A percentile compares a stretch with the other conserved stretches of the same genome.
These are phyloP conservation scores for Aspergillus panamensis DNA, from an alignment of 495 filamentous ascomycete genomes.

Conservation along the genomic window DNA sequence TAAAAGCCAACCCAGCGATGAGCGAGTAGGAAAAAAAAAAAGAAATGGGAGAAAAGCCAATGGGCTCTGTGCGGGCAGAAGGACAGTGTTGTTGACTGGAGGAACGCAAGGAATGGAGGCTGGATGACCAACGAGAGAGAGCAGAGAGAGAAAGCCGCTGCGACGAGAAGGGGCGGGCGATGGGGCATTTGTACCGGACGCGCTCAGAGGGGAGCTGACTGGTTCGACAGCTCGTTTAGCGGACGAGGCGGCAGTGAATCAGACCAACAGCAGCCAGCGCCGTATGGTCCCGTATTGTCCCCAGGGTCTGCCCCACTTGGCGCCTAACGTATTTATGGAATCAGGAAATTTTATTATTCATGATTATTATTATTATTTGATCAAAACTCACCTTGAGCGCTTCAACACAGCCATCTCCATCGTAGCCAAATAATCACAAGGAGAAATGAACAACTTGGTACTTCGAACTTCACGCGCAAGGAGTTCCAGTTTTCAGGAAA, in stretches of 20 bases:
- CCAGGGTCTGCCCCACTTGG: constrained; percentile 20
- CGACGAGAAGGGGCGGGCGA: constrained; percentile 41
- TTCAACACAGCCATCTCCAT: neutral
- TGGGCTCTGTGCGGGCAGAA: constrained; percentile 29
- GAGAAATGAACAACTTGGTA: no score
- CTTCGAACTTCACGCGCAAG: no score
- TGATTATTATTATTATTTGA: constrained; percentile 6
- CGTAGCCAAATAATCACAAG: no score
- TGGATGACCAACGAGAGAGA: constrained; percentile 48
- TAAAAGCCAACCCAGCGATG: constrained; percentile 18
- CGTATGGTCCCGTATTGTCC: constrained; percentile 20
- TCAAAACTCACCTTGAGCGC: neutral
- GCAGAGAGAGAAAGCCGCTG: constrained; percentile 42
- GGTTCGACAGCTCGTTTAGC: constrained; percentile 23
- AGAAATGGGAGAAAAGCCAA: constrained; percentile 21
- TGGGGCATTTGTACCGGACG: constrained; percentile 46
- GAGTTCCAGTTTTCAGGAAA: no score
- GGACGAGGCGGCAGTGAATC: constrained; percentile 19
- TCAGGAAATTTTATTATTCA: constrained; percentile 3
- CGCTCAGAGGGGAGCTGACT: constrained; percentile 31
- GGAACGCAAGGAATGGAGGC: constrained; percentile 30
- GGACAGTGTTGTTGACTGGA: constrained; percentile 26
- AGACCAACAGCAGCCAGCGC: constrained; percentile 17
- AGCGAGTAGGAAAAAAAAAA: constrained; percentile 27
- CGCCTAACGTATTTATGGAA: constrained; percentile 4